A percentile compares a stretch with the other conserved stretches of the same genome.
Conservation (phyloP, 805 yeast genomes). For the Saccharomycopsis sp. region DNA sequence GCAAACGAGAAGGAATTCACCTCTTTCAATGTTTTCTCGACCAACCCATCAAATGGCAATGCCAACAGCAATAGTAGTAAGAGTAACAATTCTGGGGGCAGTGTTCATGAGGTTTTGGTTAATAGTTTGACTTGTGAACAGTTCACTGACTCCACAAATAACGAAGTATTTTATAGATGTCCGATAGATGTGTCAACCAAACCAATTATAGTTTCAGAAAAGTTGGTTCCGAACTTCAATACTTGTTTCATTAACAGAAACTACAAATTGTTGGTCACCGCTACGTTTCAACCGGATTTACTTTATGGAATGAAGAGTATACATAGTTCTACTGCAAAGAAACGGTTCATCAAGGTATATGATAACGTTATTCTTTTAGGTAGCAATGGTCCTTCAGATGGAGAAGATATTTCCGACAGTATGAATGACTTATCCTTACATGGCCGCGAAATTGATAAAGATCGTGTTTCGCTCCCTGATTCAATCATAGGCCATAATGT, state of each 20-base stretch:
- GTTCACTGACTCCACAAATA: background rate
- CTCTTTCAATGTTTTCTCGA: background rate
- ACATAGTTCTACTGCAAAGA: background rate
- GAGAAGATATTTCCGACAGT: background rate
- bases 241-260: constrained; percentile 4
- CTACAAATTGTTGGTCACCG: constrained; percentile 1
- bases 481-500: background rate
- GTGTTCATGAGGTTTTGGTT: background rate
- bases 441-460: background rate
- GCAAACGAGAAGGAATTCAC: background rate
- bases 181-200: background rate
- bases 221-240: background rate
- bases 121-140: background rate
- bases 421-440: background rate
- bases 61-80: background rate
- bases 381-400: background rate
- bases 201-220: background rate
- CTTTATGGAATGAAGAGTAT: background rate
- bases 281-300: constrained; percentile 1
- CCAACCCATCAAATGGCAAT: background rate
- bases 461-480: background rate
- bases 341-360: constrained; percentile 2
- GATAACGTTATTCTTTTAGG: constrained; percentile 1
- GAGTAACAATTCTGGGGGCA: too few species aligned
- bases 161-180: background rate